A percentile compares a stretch with the other conserved stretches of the same genome.
phyloP scores from a whole-genome alignment of 805 yeast genomes.

The Starmerella potacharoeniae region DNA sequence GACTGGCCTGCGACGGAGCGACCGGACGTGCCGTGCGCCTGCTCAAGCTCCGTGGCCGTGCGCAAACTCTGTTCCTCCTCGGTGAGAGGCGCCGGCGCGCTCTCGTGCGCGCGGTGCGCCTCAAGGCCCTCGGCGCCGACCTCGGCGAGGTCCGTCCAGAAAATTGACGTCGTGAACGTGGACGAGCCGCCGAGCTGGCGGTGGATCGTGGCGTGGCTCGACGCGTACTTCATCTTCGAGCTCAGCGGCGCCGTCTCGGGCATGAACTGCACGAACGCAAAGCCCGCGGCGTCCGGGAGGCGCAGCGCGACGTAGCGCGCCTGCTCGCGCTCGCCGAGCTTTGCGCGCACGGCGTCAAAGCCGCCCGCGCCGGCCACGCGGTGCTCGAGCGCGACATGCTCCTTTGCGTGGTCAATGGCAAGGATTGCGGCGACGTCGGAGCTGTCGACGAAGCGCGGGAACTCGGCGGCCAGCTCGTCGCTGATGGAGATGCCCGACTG shows the following conservation, averaged over 20 bases:
- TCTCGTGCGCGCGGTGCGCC: constrained; percentile 31
- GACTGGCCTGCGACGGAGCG: constrained; percentile 20
- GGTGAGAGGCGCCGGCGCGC: constrained; percentile 40
- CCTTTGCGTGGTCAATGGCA: constrained; percentile 29
- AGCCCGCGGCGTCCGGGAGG: constrained; percentile 21
- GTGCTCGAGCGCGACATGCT: constrained; percentile 28
- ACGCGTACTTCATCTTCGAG: constrained; percentile 86
- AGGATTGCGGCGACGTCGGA: constrained; percentile 32
- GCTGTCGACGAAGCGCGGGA: constrained; percentile 34
- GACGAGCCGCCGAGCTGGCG: constrained; percentile 58
- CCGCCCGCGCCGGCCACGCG: constrained; percentile 22
- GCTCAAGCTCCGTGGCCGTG: constrained; percentile 37
- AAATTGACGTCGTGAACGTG: constrained; percentile 39
- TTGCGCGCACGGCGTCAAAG: constrained; percentile 31
- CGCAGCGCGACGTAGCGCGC: constrained; percentile 44
- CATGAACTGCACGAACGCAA: constrained; percentile 64
- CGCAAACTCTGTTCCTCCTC: constrained; percentile 45
- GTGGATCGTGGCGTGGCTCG: constrained; percentile 66
- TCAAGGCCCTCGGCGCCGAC: constrained; percentile 40
- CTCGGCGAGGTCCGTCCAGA: constrained; percentile 49
- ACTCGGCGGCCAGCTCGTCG: constrained; percentile 35
- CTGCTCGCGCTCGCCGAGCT: constrained; percentile 29
- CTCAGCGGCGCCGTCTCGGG: constrained; percentile 79
- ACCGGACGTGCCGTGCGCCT: constrained; percentile 28
- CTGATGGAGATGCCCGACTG: constrained; percentile 53